Conservation (phyloP, 2,329 filamentous ascomycete genomes). For the Colletotrichum paranaense region DNA sequence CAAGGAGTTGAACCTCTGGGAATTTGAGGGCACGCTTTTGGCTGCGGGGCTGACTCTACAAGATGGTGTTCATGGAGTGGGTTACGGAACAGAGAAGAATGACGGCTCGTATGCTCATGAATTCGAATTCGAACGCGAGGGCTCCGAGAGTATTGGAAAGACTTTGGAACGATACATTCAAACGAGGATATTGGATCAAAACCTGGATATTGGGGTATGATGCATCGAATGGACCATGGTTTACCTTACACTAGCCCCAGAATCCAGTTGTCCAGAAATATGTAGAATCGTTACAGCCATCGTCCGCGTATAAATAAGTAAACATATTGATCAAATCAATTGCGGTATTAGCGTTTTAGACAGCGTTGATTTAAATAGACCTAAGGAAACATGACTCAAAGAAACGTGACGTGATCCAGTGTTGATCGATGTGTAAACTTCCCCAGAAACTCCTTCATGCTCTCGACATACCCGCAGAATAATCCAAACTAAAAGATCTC, state of each 20-base stretch:
- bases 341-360: background rate
- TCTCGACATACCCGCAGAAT: background rate
- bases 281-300: background rate
- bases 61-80: background rate
- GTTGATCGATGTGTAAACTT: background rate
- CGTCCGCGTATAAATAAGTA: background rate
- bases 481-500: background rate
- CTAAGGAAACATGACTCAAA: background rate
- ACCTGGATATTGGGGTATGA: background rate
- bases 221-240: background rate
- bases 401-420: background rate
- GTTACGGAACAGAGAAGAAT: too few species aligned
- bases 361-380: background rate
- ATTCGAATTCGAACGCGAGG: background rate
- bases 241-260: too few species aligned
- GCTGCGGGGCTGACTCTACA: background rate
- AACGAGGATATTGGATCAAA: background rate
- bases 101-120: background rate
- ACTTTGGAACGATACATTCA: background rate
- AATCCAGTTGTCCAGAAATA: background rate
- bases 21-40: background rate
- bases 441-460: background rate
- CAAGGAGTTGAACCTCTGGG: background rate
- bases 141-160: background rate
- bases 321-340: background rate